Evolutionary conservation across 768 basidiomycete species (phyloP), one percentile per base, ranked within the genome.

Genomic region (Boletus rubroflammeus): DNA sequence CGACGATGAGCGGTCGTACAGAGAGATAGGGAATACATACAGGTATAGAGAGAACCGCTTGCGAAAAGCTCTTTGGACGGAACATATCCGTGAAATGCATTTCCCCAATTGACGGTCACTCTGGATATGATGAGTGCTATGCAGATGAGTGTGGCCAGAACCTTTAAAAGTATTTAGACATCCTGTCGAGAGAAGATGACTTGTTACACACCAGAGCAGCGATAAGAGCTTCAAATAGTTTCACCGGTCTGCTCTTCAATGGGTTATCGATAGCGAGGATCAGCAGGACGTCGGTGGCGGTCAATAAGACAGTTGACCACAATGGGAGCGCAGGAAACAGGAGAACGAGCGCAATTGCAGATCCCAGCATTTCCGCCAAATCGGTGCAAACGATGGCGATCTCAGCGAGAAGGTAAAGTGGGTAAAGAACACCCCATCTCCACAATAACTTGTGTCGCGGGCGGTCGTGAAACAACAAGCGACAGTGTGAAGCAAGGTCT

Each of bases 361-460:
- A 87, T 5, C 92, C 85, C 21, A 94, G 72, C 15, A 94, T 75
- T 67, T 94, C 91, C 9, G 90, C 88, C 34, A 93, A 75, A 66
- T 91, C 90, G 6, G 89, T 91, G 11, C 83, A 80, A 23, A 90
- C 79, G 62, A 92, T 85, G 49, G 86, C 87, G 6, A 88, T 67
- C 64, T 92, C 89, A 0, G 86, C 70, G 19, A 87, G 66, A 31
- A 71, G 54, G 56, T 88, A 88, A 21, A 88, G 76, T 1, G 87
- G 85, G 62, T 87, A 88, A 13, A 86, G 74, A 5, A 77, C 75
- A 5, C 78, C 70, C 78, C 81, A 83, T 58, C 87, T 78, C 62
- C 76, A 82, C 34, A 84, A 64, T 15, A 74, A 68, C 31, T 76
- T 81, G 63, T 86, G 75, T 55, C 77, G 80, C 11, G 83, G 83